Evolutionary conservation across 1,139 yeast species (phyloP).

Genomic region (Blastobotrys niveus): DNA sequence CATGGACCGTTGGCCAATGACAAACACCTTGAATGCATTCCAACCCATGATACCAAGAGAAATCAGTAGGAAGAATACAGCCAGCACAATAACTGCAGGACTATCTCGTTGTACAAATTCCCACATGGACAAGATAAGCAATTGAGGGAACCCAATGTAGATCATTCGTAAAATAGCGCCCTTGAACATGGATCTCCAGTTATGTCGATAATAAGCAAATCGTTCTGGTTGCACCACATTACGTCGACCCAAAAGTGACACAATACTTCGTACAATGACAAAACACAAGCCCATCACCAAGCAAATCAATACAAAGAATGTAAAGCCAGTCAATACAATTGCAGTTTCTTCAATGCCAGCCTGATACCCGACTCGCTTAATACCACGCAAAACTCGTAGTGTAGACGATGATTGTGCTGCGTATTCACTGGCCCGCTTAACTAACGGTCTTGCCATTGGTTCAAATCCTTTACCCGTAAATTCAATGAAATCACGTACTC

Average conservation of each 20-base stretch:
- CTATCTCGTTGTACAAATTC: slow-evolving; percentile 82
- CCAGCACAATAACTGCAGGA: slow-evolving; percentile 76
- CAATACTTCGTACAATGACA: slow-evolving; percentile 22
- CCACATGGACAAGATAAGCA: slow-evolving; percentile 79
- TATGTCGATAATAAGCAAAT: slow-evolving; percentile 59
- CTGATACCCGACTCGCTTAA: slow-evolving; percentile 83
- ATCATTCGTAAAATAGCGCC: slow-evolving; percentile 82
- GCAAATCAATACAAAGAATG: slow-evolving; percentile 70
- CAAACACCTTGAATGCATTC: slow-evolving; percentile 64
- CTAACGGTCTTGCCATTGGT: background rate
- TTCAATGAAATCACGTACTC: slow-evolving; percentile 22
- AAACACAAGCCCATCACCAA: slow-evolving; percentile 30
- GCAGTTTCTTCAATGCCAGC: slow-evolving; percentile 82
- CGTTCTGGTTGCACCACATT: slow-evolving; percentile 14
- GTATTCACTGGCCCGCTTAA: slow-evolving; percentile 3
- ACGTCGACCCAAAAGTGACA: slow-evolving; percentile 18
- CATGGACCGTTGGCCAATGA: slow-evolving; percentile 66
- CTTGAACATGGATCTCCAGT: slow-evolving; percentile 73
- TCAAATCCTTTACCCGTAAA: slow-evolving; percentile 15
- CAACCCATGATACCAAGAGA: slow-evolving; percentile 56
- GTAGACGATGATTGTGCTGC: slow-evolving; percentile 25
- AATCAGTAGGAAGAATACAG: slow-evolving; percentile 60
- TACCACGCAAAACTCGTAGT: slow-evolving; percentile 66
- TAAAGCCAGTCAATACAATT: slow-evolving; percentile 78
- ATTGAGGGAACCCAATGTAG: slow-evolving; percentile 53